These are phyloP conservation scores for Syzygium syzygioides DNA, from an alignment of 441 rosid genomes.

Conservation along the genomic window DNA sequence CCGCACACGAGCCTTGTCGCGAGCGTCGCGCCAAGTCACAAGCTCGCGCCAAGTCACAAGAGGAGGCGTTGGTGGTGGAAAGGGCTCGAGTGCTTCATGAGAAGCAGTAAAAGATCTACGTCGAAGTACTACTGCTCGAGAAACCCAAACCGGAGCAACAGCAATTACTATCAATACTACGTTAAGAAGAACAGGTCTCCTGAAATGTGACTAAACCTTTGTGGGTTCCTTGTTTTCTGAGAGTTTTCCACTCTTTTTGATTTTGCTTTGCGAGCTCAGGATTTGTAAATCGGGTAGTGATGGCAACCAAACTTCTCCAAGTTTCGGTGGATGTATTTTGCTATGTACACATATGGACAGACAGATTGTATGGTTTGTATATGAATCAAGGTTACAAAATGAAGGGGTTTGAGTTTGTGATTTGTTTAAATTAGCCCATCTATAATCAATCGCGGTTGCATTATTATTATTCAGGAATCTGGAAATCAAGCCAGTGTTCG, in stretches of 20 bases:
- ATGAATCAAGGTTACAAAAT: neutral
- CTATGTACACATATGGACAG: neutral
- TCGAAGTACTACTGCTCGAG: neutral
- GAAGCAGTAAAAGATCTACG: neutral
- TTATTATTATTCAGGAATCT: neutral
- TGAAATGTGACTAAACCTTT: neutral
- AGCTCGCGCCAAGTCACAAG: neutral
- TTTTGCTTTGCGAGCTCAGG: neutral
- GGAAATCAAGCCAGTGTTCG: neutral
- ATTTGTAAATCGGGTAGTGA: neutral
- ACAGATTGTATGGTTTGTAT: neutral
- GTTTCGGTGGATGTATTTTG: neutral
- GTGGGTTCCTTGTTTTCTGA: neutral
- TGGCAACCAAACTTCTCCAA: neutral
- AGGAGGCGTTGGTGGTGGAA: conserved; percentile 18
- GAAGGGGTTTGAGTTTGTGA: neutral
- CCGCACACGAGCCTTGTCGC: neutral
- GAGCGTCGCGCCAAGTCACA: neutral
- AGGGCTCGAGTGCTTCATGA: conserved; percentile 7
- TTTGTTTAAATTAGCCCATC: neutral
- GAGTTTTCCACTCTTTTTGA: neutral
- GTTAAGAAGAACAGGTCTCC: neutral
- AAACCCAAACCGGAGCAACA: conserved; percentile 3
- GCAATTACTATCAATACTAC: conserved; percentile 13
- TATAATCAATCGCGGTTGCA: neutral